Evolutionary conservation across 1,284 basidiomycete genomes (phyloP), one percentile per base, ranked within the genome.

Genomic region (Ganoderma boninense): DNA sequence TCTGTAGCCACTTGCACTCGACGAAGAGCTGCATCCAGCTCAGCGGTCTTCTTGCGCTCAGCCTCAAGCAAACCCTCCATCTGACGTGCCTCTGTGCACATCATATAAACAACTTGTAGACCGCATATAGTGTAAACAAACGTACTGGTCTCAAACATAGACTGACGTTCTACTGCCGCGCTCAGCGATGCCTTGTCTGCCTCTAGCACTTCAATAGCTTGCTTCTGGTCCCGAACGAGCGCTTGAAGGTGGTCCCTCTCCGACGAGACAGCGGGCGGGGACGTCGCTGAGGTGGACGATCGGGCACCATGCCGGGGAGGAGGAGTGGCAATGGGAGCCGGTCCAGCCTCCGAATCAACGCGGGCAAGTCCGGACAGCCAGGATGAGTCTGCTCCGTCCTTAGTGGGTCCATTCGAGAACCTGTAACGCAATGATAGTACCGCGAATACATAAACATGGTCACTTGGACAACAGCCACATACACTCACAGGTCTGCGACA

Each of bases 191-290:
- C 86, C 79, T 93, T 94, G 78, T 94, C 92, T 3, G 89, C 87
- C 42, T 94, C 92, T 7, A 94, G 83, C 32, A 90, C 77, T 44
- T 89, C 84, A 65, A 94, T 92, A 0, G 90, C 90, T 73, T 88
- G 87, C 71, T 87, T 87, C 73, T 90, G 89, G 74, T 86, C 91
- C 74, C 87, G 82, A 42, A 86, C 79, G 43, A 80, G 74, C 5
- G 74, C 65, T n/a, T 56, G 23, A 4, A 83, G 79, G 60, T 80
- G 79, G 42, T 82, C 78, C 8, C 84, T 77, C 44, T 81, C 77
- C 35, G 62, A 71, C 23, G 74, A 66, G 38, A 54, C 67, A 20
- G 66, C 67, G 43, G 66, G 74, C 44, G 68, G 70, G 16, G 66
- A 71, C 46, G 57, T 46, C 1, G 56, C 62, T n/a, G 75, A 67